Evolutionary conservation across 352 stramenopile species (phyloP).

Genomic region (Globisporangium parvum): DNA sequence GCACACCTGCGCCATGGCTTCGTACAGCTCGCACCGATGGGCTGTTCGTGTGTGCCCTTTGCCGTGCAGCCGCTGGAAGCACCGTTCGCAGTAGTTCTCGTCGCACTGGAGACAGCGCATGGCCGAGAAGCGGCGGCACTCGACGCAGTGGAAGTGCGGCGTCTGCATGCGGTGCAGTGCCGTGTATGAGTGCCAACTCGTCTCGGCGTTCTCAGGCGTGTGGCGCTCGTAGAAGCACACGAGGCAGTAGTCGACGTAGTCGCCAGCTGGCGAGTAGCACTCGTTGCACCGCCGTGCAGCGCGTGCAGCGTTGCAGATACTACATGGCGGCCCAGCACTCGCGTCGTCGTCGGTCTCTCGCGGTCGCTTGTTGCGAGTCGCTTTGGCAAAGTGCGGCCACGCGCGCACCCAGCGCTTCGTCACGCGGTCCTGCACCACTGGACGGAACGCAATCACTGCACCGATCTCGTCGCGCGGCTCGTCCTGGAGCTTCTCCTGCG

Average conservation of each 20-base stretch:
- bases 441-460: constrained; percentile 45
- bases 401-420: constrained; percentile 66
- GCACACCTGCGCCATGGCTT: constrained; percentile 42
- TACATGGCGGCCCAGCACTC: constrained; percentile 25
- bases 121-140: constrained; percentile 59
- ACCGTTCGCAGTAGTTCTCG: constrained; percentile 78
- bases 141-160: constrained; percentile 56
- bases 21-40: constrained; percentile 61
- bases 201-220: constrained; percentile 19
- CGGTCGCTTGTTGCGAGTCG: background rate
- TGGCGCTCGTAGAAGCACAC: constrained; percentile 68
- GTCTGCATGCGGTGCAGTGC: constrained; percentile 30
- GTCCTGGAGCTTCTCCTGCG: constrained; percentile 50
- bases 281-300: constrained; percentile 63
- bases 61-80: constrained; percentile 63
- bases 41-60: constrained; percentile 44
- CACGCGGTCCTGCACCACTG: constrained; percentile 65
- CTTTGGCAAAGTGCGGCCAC: constrained; percentile 48
- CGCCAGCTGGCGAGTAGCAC: constrained; percentile 46
- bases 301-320: constrained; percentile 47
- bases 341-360: constrained; percentile 1
- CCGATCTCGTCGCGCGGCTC: constrained; percentile 52
- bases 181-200: constrained; percentile 58
- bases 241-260: constrained; percentile 73
- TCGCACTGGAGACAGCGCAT: constrained; percentile 62